Conservation (phyloP, 2,329 filamentous ascomycete species). For the Colletotrichum siamense region DNA sequence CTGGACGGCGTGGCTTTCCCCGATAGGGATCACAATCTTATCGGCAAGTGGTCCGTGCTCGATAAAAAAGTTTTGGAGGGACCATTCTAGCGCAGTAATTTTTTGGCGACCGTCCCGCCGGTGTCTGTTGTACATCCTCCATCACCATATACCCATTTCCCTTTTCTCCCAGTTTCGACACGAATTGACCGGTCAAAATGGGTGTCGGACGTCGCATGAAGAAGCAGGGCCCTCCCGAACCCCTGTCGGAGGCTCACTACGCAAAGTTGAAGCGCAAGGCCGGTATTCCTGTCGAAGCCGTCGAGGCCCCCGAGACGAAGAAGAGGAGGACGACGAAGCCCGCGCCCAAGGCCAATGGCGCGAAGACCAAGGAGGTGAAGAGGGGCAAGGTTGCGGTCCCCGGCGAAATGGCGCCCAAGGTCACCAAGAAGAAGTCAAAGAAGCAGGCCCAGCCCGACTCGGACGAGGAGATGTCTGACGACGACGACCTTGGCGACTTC, state of each 20-base stretch:
- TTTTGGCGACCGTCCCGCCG: neutral
- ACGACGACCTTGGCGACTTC: constrained; percentile 36
- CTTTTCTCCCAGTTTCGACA: constrained; percentile 22
- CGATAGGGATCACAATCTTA: constrained; percentile 6
- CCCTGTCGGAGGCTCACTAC: constrained; percentile 80
- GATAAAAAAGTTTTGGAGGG: constrained; percentile 45
- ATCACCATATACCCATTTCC: constrained; percentile 3
- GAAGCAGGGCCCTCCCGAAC: constrained; percentile 88
- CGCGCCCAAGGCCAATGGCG: constrained; percentile 37
- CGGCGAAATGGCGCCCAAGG: constrained; percentile 21
- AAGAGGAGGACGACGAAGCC: constrained; percentile 50
- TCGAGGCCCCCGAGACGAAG: constrained; percentile 69
- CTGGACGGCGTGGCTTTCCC: constrained; percentile 15
- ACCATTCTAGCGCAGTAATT: neutral
- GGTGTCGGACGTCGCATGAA: constrained; percentile 91
- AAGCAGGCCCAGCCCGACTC: constrained; percentile 28
- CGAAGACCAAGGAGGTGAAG: constrained; percentile 39
- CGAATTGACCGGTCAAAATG: constrained; percentile 61
- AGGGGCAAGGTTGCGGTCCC: constrained; percentile 31
- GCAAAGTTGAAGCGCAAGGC: constrained; percentile 87
- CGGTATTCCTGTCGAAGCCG: constrained; percentile 66
- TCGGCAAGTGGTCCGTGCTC: neutral
- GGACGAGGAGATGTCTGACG: constrained; percentile 23
- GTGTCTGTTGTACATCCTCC: constrained; percentile 1
- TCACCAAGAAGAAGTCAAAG: constrained; percentile 31